A percentile compares a stretch with the other conserved stretches of the same genome.
Evolutionary conservation across 257 asterid genomes (phyloP).

Genomic region (Rhazya stricta): DNA sequence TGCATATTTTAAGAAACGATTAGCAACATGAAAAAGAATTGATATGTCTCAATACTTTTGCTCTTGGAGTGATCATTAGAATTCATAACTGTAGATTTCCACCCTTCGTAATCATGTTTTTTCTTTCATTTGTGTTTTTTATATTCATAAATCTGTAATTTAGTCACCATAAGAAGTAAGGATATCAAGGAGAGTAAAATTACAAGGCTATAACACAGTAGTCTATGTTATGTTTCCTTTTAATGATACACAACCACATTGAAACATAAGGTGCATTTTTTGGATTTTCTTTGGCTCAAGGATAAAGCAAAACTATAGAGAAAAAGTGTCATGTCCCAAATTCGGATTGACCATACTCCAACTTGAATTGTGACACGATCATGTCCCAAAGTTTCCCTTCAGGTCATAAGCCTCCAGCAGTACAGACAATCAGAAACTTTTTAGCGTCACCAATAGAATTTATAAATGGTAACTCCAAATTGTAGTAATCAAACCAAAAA

Average conservation of each 20-base stretch:
- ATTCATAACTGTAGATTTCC: conserved; percentile 72
- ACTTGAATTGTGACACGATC: no score
- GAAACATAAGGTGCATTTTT: neutral
- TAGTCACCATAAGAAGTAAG: neutral
- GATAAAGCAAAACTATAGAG: neutral
- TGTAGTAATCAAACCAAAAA: no score
- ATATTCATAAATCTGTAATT: conserved; percentile 63
- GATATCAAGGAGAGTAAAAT: neutral
- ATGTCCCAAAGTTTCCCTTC: no score
- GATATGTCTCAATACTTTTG: conserved; percentile 37
- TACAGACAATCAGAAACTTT: no score
- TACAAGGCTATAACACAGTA: neutral
- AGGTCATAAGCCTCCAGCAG: no score
- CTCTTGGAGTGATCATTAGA: conserved; percentile 43
- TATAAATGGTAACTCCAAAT: no score
- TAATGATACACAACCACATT: neutral
- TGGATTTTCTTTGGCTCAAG: neutral
- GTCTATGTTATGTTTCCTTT: neutral
- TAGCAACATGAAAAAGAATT: neutral
- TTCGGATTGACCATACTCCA: no score
- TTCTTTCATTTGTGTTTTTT: conserved; percentile 68
- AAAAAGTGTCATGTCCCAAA: no score
- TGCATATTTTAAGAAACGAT: neutral
- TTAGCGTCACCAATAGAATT: no score
- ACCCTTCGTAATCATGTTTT: conserved; percentile 43